Conservation (phyloP, 2,329 filamentous ascomycete genomes). For the Thelonectria olida region DNA sequence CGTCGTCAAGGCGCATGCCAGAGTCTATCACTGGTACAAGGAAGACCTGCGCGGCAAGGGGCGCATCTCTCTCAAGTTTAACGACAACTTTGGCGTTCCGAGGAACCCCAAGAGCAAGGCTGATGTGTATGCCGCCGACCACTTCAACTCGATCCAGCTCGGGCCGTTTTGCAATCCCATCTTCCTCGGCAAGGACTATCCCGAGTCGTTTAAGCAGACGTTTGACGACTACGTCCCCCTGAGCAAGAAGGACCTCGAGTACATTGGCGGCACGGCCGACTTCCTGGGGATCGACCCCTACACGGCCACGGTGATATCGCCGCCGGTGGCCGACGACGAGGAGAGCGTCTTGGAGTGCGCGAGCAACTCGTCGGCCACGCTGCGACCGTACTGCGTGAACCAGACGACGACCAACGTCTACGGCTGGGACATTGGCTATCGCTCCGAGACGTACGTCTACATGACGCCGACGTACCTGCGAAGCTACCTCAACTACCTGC, state of each 20-base stretch:
- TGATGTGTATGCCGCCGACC: constrained; percentile 56
- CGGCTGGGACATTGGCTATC: constrained; percentile 68
- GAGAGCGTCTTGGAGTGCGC: constrained; percentile 59
- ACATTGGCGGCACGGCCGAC: constrained; percentile 61
- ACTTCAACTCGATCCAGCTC: constrained; percentile 58
- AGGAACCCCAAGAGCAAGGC: constrained; percentile 48
- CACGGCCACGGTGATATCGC: constrained; percentile 62
- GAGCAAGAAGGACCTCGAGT: constrained; percentile 56
- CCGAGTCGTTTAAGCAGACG: constrained; percentile 55
- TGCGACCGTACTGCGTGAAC: constrained; percentile 63
- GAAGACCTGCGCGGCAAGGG: constrained; percentile 61
- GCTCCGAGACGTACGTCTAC: constrained; percentile 65
- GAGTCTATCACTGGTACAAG: constrained; percentile 62
- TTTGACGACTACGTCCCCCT: constrained; percentile 57
- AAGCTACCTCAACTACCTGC: constrained; percentile 64
- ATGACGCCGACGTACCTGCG: constrained; percentile 67
- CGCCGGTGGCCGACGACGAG: constrained; percentile 45
- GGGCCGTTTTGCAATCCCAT: constrained; percentile 63
- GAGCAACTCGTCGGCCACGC: constrained; percentile 52
- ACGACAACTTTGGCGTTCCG: constrained; percentile 61
- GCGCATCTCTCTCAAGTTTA: constrained; percentile 60
- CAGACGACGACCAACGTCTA: constrained; percentile 55
- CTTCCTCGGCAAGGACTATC: constrained; percentile 61
- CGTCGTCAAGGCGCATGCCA: constrained; percentile 58
- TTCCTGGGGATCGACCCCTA: constrained; percentile 68